Base-by-base conservation (phyloP, 495 filamentous ascomycete species). In the Penicillium argentinense region DNA sequence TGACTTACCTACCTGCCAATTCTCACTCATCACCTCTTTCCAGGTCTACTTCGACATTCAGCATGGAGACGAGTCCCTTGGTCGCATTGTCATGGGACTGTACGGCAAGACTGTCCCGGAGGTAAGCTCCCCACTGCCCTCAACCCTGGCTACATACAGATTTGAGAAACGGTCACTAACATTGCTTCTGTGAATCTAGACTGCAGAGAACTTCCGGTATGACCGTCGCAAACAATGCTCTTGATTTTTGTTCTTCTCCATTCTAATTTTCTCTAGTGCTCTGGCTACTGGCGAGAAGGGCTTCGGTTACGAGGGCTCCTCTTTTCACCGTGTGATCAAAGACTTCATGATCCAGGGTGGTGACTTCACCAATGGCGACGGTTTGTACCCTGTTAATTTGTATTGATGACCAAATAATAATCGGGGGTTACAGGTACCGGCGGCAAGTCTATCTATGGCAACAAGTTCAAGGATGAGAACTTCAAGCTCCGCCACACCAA, bases 341-440 rank as follows among this genome's bases (percentile, higher is more conserved):
- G 61, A 86, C 45, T 98, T 98, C 78, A 98, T 98, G 93, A 96
- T 97, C 67, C 93, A 98, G 75, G 93, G 93, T 66, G 93, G 95
- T 74, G 95, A 99, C 75, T 99, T 99, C 76, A 99, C 95, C 68
- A 89, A 84, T 51, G 84, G 84, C 54, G 91, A 99, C 64, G 92
- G 80, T 80, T 51, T 46, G 64, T 57, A 24, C 16, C 8, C 33
- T 36, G n/a, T n/a, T n/a, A n/a, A n/a, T n/a, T 18, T 12, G 8
- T 36, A 18, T 18, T 9, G 16, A 21, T 9, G 16, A 7, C 5
- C 16, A 0, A 36, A 19, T 18, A 9, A n/a, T 36, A 36, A 8
- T 36, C 14, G 21, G 5, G 13, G 11, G 7, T 1, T 21, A 9
- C 24, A 80, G 79, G 91, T 60, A 97, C 91, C 64, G 93, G 93